A percentile compares a stretch with the other conserved stretches of the same genome.
Conservation (phyloP, 2,329 filamentous ascomycete genomes). For the Emergomyces pasteurianus region DNA sequence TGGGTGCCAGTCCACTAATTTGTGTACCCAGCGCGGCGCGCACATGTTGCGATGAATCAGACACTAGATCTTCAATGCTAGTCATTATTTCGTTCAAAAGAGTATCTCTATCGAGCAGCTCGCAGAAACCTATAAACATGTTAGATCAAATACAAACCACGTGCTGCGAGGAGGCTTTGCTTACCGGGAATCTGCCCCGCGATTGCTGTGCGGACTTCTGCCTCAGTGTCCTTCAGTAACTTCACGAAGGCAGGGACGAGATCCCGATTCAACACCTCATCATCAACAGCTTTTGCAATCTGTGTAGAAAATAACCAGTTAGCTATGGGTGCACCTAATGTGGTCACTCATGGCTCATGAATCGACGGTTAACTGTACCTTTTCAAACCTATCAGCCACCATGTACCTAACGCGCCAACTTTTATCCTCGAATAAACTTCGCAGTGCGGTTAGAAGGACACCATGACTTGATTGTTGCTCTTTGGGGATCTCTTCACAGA, state of each 20-base stretch:
- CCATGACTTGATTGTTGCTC: conserved; percentile 96
- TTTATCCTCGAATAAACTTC: conserved; percentile 95
- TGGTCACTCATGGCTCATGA: not conserved
- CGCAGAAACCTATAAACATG: conserved; percentile 62
- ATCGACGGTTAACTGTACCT: conserved; percentile 43
- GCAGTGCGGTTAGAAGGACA: conserved; percentile 76
- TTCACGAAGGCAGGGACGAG: conserved; percentile 95
- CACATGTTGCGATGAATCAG: conserved; percentile 92
- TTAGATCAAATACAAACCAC: conserved; percentile 12
- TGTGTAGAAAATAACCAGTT: conserved; percentile 24
- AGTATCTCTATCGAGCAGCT: conserved; percentile 71
- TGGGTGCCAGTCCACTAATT: conserved; percentile 91
- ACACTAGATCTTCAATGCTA: conserved; percentile 89
- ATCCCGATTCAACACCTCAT: conserved; percentile 88
- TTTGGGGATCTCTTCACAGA: conserved; percentile 94
- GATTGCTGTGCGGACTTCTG: conserved; percentile 92
- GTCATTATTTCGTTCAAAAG: conserved; percentile 95
- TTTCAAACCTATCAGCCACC: conserved; percentile 97
- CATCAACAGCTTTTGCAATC: conserved; percentile 97
- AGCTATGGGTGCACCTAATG: not conserved
- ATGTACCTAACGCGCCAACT: conserved; percentile 99
- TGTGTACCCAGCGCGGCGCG: conserved; percentile 90
- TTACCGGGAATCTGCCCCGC: conserved; percentile 86
- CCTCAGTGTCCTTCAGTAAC: conserved; percentile 93
- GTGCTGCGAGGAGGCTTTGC: conserved; percentile 5